Base-by-base conservation (phyloP, 345 rosid species). In the Angophora floribunda region DNA sequence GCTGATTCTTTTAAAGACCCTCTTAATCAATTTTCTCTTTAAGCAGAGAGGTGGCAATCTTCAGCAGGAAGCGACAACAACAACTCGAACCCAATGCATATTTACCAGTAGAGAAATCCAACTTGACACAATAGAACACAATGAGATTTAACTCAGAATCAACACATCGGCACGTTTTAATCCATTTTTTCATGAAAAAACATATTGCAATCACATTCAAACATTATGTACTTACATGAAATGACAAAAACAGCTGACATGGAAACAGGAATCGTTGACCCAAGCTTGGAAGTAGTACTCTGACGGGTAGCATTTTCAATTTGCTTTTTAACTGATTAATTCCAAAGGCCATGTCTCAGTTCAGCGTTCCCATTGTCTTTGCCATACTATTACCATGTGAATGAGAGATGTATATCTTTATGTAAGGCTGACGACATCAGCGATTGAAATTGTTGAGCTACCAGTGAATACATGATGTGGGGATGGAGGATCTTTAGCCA, bases 101-200 rank as follows among this genome's bases (percentile, higher is more conserved):
- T 88, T 87, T 75, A 22, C 51, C 55, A 89, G 75, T 89, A 86
- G 51, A 88, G 85, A 89, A 55, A 90, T 67, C 53, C 70, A 89
- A 57, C 49, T 87, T 44, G 86, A 91, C 90, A 32, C 4, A 49
- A 47, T 12, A 87, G 95, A 92, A 88, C 92, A 97, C 98, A 96
- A 95, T 97, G 91, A 96, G 93, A 92, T 98, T 96, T 85, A 95
- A 94, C 92, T 96, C 96, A 91, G 22, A 75, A 36, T 75, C 22
- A 1, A 75, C 28, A 11, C 44, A 11, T 96, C 94, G 86, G 95
- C 98, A 89, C 92, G 89, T 92, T 95, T 91, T 70, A 97, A 95
- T 88, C 97, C 98, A 86, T 92, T 97, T 91, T 36, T 97, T 94
- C 90, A 95, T 90, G 51, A 96, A 95, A 88, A 97, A 91, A 75